A percentile compares a stretch with the other conserved stretches of the same genome.
Conservation (phyloP, 768 basidiomycete genomes). For the Auricularia sp. region DNA sequence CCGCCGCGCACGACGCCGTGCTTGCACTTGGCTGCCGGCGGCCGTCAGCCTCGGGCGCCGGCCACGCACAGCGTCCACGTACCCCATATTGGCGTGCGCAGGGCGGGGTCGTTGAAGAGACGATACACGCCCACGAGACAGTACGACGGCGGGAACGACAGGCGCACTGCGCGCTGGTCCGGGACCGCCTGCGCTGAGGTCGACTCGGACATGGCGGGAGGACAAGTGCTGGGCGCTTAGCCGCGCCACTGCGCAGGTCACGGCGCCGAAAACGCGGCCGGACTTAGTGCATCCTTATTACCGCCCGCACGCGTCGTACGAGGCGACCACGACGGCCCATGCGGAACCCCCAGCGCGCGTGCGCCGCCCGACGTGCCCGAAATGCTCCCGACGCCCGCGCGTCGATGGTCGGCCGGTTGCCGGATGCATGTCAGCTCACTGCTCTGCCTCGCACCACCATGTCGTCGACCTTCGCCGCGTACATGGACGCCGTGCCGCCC, state of each 20-base stretch:
- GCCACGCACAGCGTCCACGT: not conserved
- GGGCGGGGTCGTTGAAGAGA: conserved; percentile 57
- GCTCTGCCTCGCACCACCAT: not conserved
- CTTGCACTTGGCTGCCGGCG: conserved; percentile 51
- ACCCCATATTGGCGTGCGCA: conserved; percentile 67
- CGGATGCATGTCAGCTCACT: not conserved
- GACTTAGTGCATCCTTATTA: too few relatives aligned
- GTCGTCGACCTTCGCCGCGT: not conserved
- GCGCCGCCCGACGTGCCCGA: too few relatives aligned
- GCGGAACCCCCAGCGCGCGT: too few relatives aligned
- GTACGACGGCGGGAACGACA: conserved; percentile 76
- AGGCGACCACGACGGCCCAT: too few relatives aligned
- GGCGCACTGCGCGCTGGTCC: conserved; percentile 24
- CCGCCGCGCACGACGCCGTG: conserved; percentile 66
- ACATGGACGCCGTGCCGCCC: conserved; percentile 7
- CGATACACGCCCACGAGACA: conserved; percentile 78
- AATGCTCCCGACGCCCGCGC: not conserved
- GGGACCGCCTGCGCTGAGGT: not conserved
- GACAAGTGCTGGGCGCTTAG: too few relatives aligned
- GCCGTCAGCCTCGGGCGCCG: not conserved
- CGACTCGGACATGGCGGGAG: not conserved
- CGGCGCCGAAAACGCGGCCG: too few relatives aligned
- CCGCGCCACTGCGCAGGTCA: too few relatives aligned
- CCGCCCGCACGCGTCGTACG: too few relatives aligned
- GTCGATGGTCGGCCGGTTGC: not conserved